Conservation (phyloP, 2,329 filamentous ascomycete species). For the Aureobasidium lini region DNA sequence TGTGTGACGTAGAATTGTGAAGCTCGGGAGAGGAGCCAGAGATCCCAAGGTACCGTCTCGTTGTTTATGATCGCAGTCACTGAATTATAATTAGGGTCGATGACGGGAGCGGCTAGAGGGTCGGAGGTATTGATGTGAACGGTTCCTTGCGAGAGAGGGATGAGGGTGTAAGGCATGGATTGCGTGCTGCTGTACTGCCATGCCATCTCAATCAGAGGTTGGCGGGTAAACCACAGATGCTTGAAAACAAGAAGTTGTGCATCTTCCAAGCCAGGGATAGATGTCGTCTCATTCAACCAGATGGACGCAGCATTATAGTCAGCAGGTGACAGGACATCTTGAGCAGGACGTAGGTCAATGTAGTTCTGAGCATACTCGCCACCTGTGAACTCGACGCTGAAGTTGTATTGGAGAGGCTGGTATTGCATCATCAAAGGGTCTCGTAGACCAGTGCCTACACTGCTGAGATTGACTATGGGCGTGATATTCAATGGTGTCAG, state of each 20-base stretch:
- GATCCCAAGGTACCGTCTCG: background rate
- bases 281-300: constrained; percentile 10
- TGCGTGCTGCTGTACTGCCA: constrained; percentile 16
- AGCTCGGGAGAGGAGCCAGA: background rate
- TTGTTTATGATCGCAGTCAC: background rate
- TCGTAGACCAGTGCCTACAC: constrained; percentile 35
- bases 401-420: constrained; percentile 6
- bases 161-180: constrained; percentile 13
- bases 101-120: constrained; percentile 21
- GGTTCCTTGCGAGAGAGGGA: constrained; percentile 13
- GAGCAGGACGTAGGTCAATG: constrained; percentile 11
- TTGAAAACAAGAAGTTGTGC: constrained; percentile 12
- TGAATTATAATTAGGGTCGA: constrained; percentile 22
- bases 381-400: constrained; percentile 10
- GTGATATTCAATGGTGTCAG: constrained; percentile 24
- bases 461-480: constrained; percentile 23
- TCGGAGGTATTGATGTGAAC: constrained; percentile 17
- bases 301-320: constrained; percentile 12
- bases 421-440: constrained; percentile 25
- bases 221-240: constrained; percentile 12
- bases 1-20: constrained; percentile 5
- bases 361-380: constrained; percentile 16
- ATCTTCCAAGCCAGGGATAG: constrained; percentile 11
- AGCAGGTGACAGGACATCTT: background rate
- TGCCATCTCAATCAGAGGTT: constrained; percentile 16